Conservation (phyloP, 805 yeast species). For the Tetrapisispora phaffii region DNA sequence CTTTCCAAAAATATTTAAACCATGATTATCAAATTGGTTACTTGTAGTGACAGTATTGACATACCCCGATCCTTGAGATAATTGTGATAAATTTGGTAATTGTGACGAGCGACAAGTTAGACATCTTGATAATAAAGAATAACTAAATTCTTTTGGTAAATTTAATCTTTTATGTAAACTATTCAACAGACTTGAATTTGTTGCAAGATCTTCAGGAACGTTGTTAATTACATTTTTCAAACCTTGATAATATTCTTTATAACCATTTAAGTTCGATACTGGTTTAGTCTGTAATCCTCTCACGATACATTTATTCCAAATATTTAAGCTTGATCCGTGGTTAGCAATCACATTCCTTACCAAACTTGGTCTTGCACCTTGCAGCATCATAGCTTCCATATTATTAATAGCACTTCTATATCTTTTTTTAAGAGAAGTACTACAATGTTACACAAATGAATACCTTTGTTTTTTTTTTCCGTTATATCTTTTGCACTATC, state of each 20-base stretch:
- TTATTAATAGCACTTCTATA: not conserved
- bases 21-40: constrained; percentile 60
- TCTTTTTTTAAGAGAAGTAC: too few species aligned
- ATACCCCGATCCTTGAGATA: constrained; percentile 12
- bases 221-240: constrained; percentile 14
- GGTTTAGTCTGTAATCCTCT: not conserved
- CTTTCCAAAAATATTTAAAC: constrained; percentile 75
- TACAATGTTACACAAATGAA: too few species aligned
- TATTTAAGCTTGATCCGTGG: not conserved
- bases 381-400: not conserved
- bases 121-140: constrained; percentile 69
- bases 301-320: not conserved
- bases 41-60: constrained; percentile 28
- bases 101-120: constrained; percentile 49
- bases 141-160: constrained; percentile 47
- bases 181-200: constrained; percentile 57
- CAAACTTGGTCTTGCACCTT: not conserved
- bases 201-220: constrained; percentile 41
- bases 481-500: too few species aligned
- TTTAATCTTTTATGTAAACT: constrained; percentile 71
- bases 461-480: too few species aligned
- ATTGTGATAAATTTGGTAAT: constrained; percentile 9
- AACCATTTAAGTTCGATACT: constrained; percentile 13
- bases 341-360: not conserved
- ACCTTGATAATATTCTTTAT: constrained; percentile 17